Base-by-base conservation (phyloP, 306 rosid genomes). In the Purshia tridentata region DNA sequence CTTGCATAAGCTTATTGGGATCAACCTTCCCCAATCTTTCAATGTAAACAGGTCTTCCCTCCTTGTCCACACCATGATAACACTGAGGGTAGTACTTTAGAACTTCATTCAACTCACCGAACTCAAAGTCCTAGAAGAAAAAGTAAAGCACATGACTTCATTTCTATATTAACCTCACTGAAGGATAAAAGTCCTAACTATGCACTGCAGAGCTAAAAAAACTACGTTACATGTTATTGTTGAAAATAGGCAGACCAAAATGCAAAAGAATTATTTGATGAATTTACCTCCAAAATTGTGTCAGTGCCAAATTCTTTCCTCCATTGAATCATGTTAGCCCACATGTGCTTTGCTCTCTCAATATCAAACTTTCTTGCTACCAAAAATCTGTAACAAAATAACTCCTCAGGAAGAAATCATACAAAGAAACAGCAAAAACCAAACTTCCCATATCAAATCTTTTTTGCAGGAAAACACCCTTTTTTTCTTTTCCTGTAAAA, bases 291-390 rank as follows among this genome's bases (percentile, higher is more conserved):
- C 89, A 89, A 80, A 74, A 93, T 91, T 63, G 86, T 81, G 83
- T 93, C 97, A 0, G 93, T 84, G 35, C 96, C 93, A 73, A 73
- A 93, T 4, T 89, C 96, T 81, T 78, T 86, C 93, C 98, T 87
- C 98, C 98, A 93, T 15, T 89, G 96, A 73, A 91, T 84, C 98
- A 93, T 93, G 83, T 85, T 86, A 57, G 88, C 80, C 98, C 98
- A 93, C 98, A 91, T 93, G 50, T 78, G 84, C 77, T 93, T 93
- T 40, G 98, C 91, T 76, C 85, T 89, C 71, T 93, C 98, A 46
- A 85, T 81, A 77, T 90, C 97, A 78, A 93, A 93, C 84, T 87
- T 91, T 85, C 98, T 91, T n/a, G 98, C 98, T 75, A 76, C 88
- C 84, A 91, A 82, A 84, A 93, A 91, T 84, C 98, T 93, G 83